phyloP scores from a whole-genome alignment of 208 protist genomes.

The Strigomonas culicis region DNA sequence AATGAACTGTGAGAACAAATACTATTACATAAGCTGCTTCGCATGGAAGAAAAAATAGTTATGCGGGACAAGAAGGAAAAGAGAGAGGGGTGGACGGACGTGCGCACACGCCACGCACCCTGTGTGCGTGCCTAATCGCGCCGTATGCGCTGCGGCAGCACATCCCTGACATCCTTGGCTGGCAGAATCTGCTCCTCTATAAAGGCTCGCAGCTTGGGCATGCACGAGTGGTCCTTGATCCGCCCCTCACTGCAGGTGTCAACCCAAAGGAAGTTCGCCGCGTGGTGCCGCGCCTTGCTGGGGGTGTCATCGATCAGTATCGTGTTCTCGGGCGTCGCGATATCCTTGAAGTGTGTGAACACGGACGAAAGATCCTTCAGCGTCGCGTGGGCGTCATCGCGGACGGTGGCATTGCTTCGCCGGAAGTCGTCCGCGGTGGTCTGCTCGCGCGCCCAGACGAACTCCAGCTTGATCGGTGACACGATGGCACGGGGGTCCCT shows the following conservation, averaged over 20 bases:
- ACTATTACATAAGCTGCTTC: neutral
- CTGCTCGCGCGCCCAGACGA: constrained; percentile 87
- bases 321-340: constrained; percentile 69
- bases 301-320: constrained; percentile 87
- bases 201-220: constrained; percentile 60
- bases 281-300: constrained; percentile 74
- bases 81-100: neutral
- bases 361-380: constrained; percentile 74
- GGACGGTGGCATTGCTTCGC: constrained; percentile 37
- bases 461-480: constrained; percentile 51
- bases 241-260: constrained; percentile 55
- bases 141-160: constrained; percentile 71
- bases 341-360: constrained; percentile 49
- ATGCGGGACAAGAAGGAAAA: neutral
- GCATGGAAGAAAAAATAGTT: neutral
- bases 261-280: constrained; percentile 83
- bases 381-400: constrained; percentile 77
- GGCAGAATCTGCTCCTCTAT: constrained; percentile 55
- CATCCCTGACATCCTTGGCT: constrained; percentile 66
- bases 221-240: constrained; percentile 40
- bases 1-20: too few relatives aligned
- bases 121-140: constrained; percentile 3
- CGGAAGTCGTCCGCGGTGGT: constrained; percentile 75
- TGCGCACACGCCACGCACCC: neutral
- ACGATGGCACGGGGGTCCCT: neutral